These are phyloP conservation scores for Clonostachys rosea DNA, from an alignment of 2,329 filamentous ascomycete species.

Conservation along the genomic window DNA sequence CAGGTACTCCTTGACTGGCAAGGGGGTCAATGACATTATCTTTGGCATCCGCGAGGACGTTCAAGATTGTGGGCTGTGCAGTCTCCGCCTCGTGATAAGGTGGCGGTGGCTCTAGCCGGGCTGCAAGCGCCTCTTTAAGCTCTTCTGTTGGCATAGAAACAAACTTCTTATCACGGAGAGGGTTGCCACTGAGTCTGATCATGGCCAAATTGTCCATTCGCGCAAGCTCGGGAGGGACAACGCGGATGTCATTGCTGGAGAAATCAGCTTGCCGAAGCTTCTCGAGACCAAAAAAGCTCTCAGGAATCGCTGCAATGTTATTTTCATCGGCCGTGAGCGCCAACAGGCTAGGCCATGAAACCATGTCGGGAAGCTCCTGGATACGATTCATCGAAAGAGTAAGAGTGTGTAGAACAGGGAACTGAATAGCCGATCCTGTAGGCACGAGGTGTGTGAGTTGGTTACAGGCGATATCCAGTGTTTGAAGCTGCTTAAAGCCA, in stretches of 20 bases:
- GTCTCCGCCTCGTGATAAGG: slow-evolving; percentile 25
- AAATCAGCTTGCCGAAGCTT: slow-evolving; percentile 76
- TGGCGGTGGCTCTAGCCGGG: slow-evolving; percentile 57
- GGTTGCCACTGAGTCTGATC: slow-evolving; percentile 82
- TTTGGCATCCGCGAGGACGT: slow-evolving; percentile 13
- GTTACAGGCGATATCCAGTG: slow-evolving; percentile 75
- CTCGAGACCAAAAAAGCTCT: slow-evolving; percentile 64
- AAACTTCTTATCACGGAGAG: slow-evolving; percentile 82
- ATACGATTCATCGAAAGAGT: slow-evolving; percentile 80
- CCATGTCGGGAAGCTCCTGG: slow-evolving; percentile 65
- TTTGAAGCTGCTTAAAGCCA: slow-evolving; percentile 61
- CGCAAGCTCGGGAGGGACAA: slow-evolving; percentile 71
- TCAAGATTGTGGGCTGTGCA: slow-evolving; percentile 8
- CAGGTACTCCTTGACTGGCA: background rate
- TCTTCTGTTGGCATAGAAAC: slow-evolving; percentile 75
- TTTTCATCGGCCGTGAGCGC: slow-evolving; percentile 81
- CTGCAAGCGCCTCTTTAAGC: slow-evolving; percentile 68
- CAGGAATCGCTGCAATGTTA: slow-evolving; percentile 68
- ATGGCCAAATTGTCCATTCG: slow-evolving; percentile 73
- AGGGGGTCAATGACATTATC: slow-evolving; percentile 1
- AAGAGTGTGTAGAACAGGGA: slow-evolving; percentile 71
- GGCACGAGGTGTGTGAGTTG: slow-evolving; percentile 54
- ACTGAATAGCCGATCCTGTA: slow-evolving; percentile 37
- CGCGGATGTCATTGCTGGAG: slow-evolving; percentile 75
- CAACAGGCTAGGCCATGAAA: slow-evolving; percentile 67